These are phyloP conservation scores for Skeletonema potamos DNA, from an alignment of 108 stramenopile genomes.

Conservation along the genomic window DNA sequence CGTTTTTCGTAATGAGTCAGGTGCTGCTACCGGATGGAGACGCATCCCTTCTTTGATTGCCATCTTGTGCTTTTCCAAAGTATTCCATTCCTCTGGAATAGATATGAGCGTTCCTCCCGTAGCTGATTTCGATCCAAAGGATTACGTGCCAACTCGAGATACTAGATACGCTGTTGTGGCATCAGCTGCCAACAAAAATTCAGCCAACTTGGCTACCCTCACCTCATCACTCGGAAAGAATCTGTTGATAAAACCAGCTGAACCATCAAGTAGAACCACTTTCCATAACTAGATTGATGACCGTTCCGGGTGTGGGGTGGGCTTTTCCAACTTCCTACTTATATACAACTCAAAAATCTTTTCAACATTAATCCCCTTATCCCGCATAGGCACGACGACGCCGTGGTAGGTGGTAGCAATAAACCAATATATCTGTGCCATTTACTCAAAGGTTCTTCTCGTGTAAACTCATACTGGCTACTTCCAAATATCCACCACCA, in stretches of 20 bases:
- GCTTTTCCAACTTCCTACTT: conserved; percentile 11
- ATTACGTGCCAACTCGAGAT: conserved; percentile 2
- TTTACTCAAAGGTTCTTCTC: background rate
- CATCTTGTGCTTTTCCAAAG: conserved; percentile 2
- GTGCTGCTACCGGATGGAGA: conserved; percentile 16
- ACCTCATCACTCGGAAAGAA: background rate
- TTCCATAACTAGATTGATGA: conserved; percentile 11
- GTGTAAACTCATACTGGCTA: background rate
- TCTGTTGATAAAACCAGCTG: no score
- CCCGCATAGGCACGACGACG: background rate
- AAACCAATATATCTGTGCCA: background rate
- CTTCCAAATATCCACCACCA: background rate
- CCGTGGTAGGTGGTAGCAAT: background rate
- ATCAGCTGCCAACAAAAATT: conserved; percentile 8
- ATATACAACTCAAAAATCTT: conserved; percentile 19
- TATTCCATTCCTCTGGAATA: background rate
- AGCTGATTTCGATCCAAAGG: background rate
- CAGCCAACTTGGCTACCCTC: background rate
- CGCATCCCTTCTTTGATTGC: conserved; percentile 36
- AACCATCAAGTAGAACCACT: no score
- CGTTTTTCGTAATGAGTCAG: background rate
- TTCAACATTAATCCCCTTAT: background rate
- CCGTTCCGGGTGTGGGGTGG: background rate
- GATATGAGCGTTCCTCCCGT: background rate
- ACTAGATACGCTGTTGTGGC: conserved; percentile 14